Percentiles rank a stretch among this genome's conserved stretches.
These are phyloP conservation scores for Trichoderma erinaceum DNA, from an alignment of 495 filamentous ascomycete species.

Conservation along the genomic window DNA sequence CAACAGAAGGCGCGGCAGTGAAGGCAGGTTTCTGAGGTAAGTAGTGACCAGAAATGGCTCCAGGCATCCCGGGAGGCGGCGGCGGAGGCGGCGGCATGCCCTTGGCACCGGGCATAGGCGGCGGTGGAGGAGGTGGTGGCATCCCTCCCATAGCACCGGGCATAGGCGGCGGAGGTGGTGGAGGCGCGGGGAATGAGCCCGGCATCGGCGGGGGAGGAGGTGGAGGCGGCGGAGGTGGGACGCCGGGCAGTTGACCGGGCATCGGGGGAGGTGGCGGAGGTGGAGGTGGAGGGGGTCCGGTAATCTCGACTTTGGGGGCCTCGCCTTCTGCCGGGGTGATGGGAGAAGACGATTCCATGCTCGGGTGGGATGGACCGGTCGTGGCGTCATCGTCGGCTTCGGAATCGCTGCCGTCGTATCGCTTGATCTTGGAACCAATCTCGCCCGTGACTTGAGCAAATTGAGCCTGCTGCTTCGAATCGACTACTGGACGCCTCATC, in stretches of 20 bases:
- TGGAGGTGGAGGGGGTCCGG: constrained; percentile 30
- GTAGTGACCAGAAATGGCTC: constrained; percentile 50
- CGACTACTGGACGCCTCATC: constrained; percentile 66
- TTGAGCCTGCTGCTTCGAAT: constrained; percentile 63
- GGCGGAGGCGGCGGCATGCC: constrained; percentile 34
- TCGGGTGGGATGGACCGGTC: constrained; percentile 70
- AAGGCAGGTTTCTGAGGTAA: constrained; percentile 41
- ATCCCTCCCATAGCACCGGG: constrained; percentile 45
- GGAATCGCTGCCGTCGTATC: constrained; percentile 65
- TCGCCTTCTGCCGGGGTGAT: constrained; percentile 62
- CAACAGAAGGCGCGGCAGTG: constrained; percentile 32
- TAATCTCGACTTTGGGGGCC: constrained; percentile 42
- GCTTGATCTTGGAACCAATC: constrained; percentile 70
- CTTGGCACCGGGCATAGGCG: constrained; percentile 36
- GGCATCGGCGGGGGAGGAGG: constrained; percentile 41
- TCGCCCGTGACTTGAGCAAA: constrained; percentile 73
- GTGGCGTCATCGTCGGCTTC: constrained; percentile 68
- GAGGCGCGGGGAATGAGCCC: constrained; percentile 40
- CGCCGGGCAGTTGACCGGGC: constrained; percentile 39
- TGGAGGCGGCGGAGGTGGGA: constrained; percentile 51
- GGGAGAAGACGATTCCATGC: constrained; percentile 63
- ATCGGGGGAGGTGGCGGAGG: constrained; percentile 43
- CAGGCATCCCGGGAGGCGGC: constrained; percentile 53
- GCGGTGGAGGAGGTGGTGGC: constrained; percentile 43
- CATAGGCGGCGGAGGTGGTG: constrained; percentile 36